Conservation (phyloP, 2,329 filamentous ascomycete species). For the Moelleriella libera region DNA sequence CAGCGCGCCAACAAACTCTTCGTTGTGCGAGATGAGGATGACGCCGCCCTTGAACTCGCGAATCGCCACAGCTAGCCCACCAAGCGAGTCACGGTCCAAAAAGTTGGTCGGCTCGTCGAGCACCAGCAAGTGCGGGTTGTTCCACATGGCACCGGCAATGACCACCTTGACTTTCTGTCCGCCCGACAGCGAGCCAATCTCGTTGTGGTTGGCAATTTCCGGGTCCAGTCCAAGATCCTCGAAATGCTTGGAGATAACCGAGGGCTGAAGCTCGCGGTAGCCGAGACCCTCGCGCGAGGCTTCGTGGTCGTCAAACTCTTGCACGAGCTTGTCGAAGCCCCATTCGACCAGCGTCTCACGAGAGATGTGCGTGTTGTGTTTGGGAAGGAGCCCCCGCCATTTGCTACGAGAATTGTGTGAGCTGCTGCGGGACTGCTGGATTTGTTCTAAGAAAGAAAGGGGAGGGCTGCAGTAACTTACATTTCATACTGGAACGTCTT, state of each 20-base stretch:
- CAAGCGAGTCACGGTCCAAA: constrained; percentile 93
- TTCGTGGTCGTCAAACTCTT: constrained; percentile 98
- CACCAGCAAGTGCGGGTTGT: constrained; percentile 94
- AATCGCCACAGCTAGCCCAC: constrained; percentile 92
- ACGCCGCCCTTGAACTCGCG: constrained; percentile 97
- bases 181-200: constrained; percentile 89
- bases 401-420: constrained; percentile 36
- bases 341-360: constrained; percentile 78
- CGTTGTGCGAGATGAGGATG: constrained; percentile 98
- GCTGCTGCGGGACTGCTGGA: not conserved
- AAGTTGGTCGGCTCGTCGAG: constrained; percentile 99
- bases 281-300: constrained; percentile 96
- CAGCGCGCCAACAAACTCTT: constrained; percentile 92
- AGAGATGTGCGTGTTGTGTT: constrained; percentile 84
- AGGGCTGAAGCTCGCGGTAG: constrained; percentile 84
- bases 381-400: constrained; percentile 80
- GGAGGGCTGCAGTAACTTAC: constrained; percentile 28
- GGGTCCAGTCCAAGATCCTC: constrained; percentile 92
- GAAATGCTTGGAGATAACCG: constrained; percentile 94
- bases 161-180: constrained; percentile 99
- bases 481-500: constrained; percentile 98
- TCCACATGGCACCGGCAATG: constrained; percentile 92
- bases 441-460: not conserved
- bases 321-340: constrained; percentile 85
- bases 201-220: constrained; percentile 97